Evolutionary conservation across 2,329 filamentous ascomycete species (phyloP).

Genomic region (Fusarium pseudonygamai): DNA sequence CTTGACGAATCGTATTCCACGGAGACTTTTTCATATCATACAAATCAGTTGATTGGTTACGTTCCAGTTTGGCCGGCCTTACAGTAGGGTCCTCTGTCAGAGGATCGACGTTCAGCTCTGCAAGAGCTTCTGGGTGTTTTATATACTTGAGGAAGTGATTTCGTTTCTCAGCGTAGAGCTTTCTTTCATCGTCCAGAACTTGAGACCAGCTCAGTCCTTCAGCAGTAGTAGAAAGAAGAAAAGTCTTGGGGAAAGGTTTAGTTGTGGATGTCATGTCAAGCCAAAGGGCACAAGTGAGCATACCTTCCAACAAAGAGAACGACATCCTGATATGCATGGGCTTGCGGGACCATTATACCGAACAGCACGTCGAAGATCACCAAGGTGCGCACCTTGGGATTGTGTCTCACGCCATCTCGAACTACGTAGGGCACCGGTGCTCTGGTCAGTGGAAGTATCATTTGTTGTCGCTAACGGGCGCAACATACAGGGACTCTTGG

Average conservation of each 20-base stretch:
- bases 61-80: conserved; percentile 34
- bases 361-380: conserved; percentile 72
- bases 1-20: conserved; percentile 86
- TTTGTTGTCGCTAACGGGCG: conserved; percentile 1
- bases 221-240: conserved; percentile 78
- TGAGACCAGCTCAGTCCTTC: conserved; percentile 74
- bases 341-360: conserved; percentile 66
- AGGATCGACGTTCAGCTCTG: conserved; percentile 77
- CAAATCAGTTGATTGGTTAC: conserved; percentile 10
- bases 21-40: conserved; percentile 73
- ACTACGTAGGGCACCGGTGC: conserved; percentile 54
- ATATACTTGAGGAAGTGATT: conserved; percentile 84
- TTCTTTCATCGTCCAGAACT: conserved; percentile 73
- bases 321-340: conserved; percentile 76
- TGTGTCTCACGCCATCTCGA: conserved; percentile 74
- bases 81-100: conserved; percentile 80
- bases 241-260: conserved; percentile 63
- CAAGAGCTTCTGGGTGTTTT: conserved; percentile 82
- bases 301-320: conserved; percentile 94
- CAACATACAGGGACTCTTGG: conserved; percentile 51
- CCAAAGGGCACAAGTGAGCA: neutral
- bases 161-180: conserved; percentile 76
- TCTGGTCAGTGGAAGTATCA: conserved; percentile 37
- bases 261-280: neutral
- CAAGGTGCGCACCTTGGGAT: conserved; percentile 64